Percentiles rank a stretch among this genome's conserved stretches.
phyloP scores from a whole-genome alignment of 176 grass and related monocot species.

The Musa troglodytarum region DNA sequence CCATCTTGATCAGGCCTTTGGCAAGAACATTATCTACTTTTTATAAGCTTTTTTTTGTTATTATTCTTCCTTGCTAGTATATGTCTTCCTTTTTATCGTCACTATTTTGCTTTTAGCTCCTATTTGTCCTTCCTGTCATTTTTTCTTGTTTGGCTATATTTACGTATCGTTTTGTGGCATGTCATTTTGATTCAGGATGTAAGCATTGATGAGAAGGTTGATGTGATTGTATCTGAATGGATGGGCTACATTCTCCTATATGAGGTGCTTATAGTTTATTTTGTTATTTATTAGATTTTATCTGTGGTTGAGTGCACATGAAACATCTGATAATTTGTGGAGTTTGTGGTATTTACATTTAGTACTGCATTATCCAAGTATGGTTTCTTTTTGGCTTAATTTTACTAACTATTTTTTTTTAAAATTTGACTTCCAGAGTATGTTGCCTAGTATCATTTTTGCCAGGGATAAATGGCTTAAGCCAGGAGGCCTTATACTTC shows the following conservation, averaged over 20 bases:
- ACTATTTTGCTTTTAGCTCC: not conserved
- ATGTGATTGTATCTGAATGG: slow-evolving; percentile 99
- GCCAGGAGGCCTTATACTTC: slow-evolving; percentile 91
- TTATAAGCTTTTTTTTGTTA: not conserved
- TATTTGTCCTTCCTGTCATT: not conserved
- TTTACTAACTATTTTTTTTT: slow-evolving; percentile 4
- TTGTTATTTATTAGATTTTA: slow-evolving; percentile 12
- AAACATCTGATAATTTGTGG: not conserved
- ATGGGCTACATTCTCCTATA: slow-evolving; percentile 98
- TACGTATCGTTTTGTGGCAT: not conserved
- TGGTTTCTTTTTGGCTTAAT: slow-evolving; percentile 5
- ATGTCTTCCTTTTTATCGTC: not conserved
- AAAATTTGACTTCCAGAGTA: slow-evolving; percentile 46
- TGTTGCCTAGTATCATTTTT: slow-evolving; percentile 95
- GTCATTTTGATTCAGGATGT: slow-evolving; percentile 50
- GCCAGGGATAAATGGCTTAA: slow-evolving; percentile 99
- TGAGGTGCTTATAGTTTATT: slow-evolving; percentile 49
- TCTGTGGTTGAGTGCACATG: not conserved
- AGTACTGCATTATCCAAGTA: not conserved
- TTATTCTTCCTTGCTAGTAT: not conserved
- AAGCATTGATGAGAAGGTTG: slow-evolving; percentile 83
- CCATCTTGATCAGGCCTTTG: not conserved
- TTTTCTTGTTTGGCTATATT: not conserved
- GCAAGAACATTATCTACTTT: not conserved
- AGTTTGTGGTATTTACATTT: slow-evolving; percentile 6